Conservation (phyloP, 495 filamentous ascomycete species). For the Hyaloscypha hepaticicola region DNA sequence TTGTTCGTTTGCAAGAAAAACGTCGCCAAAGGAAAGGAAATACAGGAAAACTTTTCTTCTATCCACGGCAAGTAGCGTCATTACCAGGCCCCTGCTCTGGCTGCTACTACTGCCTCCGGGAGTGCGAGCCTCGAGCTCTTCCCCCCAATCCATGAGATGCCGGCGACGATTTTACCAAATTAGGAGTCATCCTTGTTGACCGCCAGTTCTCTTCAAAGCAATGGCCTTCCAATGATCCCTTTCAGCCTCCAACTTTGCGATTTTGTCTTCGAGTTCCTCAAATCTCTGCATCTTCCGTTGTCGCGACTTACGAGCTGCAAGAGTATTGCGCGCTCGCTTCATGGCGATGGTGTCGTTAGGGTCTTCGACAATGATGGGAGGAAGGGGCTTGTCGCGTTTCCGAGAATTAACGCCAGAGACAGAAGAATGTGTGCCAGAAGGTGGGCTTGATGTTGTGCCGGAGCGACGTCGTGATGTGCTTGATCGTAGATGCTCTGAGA, state of each 20-base stretch:
- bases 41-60: conserved; percentile 28
- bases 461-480: conserved; percentile 33
- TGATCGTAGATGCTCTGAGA: conserved; percentile 40
- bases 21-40: conserved; percentile 13
- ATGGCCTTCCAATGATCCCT: conserved; percentile 59
- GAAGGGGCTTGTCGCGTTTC: conserved; percentile 74
- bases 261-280: conserved; percentile 53
- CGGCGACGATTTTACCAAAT: conserved; percentile 24
- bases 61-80: conserved; percentile 33
- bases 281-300: conserved; percentile 61
- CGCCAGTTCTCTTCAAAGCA: conserved; percentile 41
- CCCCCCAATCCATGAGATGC: conserved; percentile 34
- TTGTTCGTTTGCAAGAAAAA: background rate
- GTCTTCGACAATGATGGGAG: conserved; percentile 75
- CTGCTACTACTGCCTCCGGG: conserved; percentile 32
- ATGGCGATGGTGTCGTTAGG: conserved; percentile 67
- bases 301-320: conserved; percentile 93
- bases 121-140: conserved; percentile 26
- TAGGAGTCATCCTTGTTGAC: conserved; percentile 29
- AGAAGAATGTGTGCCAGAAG: conserved; percentile 59
- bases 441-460: conserved; percentile 45
- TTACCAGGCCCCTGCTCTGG: conserved; percentile 28
- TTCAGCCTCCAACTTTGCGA: conserved; percentile 48
- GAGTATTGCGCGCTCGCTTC: conserved; percentile 94
- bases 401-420: conserved; percentile 69